Conservation (phyloP, 768 basidiomycete species). For the Collybia sp. region DNA sequence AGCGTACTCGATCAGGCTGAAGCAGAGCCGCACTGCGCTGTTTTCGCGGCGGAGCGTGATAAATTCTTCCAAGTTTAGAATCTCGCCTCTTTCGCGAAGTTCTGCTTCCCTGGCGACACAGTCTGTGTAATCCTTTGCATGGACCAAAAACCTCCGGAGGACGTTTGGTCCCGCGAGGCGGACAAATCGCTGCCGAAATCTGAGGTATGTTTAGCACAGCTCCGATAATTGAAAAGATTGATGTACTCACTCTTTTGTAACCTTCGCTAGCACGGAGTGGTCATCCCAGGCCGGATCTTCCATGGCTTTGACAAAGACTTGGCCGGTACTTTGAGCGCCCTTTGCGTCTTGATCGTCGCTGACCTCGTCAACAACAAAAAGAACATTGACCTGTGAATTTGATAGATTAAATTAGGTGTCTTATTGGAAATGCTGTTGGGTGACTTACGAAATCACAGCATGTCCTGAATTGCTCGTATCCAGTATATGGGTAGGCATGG, state of each 20-base stretch:
- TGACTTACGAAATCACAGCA: slow-evolving; percentile 54
- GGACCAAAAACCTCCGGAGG: slow-evolving; percentile 43
- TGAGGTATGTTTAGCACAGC: slow-evolving; percentile 14
- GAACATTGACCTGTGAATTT: slow-evolving; percentile 42
- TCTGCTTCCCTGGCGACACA: slow-evolving; percentile 58
- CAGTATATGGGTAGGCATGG: slow-evolving; percentile 56
- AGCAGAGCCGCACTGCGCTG: slow-evolving; percentile 62
- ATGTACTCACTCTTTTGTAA: slow-evolving; percentile 54
- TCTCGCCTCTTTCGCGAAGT: slow-evolving; percentile 49
- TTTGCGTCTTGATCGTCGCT: slow-evolving; percentile 60
- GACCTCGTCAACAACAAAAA: slow-evolving; percentile 66
- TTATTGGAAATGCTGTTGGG: neutral
- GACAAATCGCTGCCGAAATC: slow-evolving; percentile 49
- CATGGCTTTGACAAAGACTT: slow-evolving; percentile 49
- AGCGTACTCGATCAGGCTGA: slow-evolving; percentile 56
- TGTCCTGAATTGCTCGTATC: slow-evolving; percentile 51
- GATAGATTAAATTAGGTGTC: slow-evolving; percentile 1
- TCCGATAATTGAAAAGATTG: too few relatives aligned
- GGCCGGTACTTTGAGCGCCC: slow-evolving; percentile 50
- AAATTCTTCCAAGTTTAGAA: slow-evolving; percentile 52
- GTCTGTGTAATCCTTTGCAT: slow-evolving; percentile 52
- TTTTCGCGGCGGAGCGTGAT: slow-evolving; percentile 60
- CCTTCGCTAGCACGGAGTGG: slow-evolving; percentile 48
- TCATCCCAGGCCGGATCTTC: slow-evolving; percentile 48
- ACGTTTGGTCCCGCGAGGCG: slow-evolving; percentile 41